Conservation (phyloP, 2,329 filamentous ascomycete species). For the Camillea tinctor region DNA sequence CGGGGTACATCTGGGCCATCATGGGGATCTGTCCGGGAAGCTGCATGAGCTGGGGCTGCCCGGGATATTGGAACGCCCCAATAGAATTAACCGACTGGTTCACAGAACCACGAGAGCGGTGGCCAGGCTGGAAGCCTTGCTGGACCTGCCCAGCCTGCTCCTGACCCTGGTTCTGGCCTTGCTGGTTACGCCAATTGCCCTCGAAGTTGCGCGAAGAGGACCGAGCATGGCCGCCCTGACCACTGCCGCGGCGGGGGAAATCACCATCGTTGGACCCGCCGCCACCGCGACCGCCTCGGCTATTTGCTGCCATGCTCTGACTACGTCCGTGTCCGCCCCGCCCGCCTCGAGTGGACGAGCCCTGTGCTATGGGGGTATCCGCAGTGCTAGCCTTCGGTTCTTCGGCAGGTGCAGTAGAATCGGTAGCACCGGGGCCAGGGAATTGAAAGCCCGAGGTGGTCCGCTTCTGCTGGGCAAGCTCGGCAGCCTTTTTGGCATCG, state of each 20-base stretch:
- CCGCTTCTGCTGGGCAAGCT: constrained; percentile 93
- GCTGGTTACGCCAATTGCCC: constrained; percentile 88
- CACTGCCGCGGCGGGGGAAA: constrained; percentile 73
- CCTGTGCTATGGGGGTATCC: constrained; percentile 41
- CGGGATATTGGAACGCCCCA: constrained; percentile 84
- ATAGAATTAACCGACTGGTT: constrained; percentile 81
- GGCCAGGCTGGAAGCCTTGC: constrained; percentile 85
- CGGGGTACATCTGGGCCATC: constrained; percentile 74
- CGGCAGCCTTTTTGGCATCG: constrained; percentile 96
- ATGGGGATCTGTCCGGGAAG: constrained; percentile 81
- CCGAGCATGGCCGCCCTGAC: constrained; percentile 68
- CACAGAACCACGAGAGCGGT: constrained; percentile 81
- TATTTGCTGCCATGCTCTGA: constrained; percentile 84
- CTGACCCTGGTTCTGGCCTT: constrained; percentile 65
- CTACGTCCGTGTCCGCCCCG: constrained; percentile 69
- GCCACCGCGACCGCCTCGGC: constrained; percentile 67
- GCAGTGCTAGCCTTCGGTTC: constrained; percentile 52
- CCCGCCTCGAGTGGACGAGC: constrained; percentile 50
- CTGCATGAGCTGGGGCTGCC: constrained; percentile 84
- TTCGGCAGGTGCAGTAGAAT: constrained; percentile 53
- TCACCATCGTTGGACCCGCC: constrained; percentile 61
- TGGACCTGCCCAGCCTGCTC: constrained; percentile 54
- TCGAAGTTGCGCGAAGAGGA: constrained; percentile 92
- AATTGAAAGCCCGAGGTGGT: constrained; percentile 95
- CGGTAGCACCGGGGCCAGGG: constrained; percentile 69